These are phyloP conservation scores for Fonsecaea nubica DNA, from an alignment of 2,329 filamentous ascomycete genomes.

Conservation along the genomic window DNA sequence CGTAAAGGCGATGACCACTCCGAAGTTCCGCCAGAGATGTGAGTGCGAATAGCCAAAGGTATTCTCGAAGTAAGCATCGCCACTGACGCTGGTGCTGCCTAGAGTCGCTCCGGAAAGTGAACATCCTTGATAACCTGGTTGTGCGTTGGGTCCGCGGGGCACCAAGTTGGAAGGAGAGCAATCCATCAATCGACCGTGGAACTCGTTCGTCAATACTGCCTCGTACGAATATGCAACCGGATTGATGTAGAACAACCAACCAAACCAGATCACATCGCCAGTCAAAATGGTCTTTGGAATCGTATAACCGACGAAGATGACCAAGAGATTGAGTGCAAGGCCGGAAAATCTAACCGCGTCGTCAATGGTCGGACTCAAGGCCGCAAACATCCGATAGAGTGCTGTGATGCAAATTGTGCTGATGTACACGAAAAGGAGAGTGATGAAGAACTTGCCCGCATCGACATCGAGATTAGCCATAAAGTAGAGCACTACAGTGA, in stretches of 20 bases:
- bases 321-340: slow-evolving; percentile 66
- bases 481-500: slow-evolving; percentile 70
- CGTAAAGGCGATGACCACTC: slow-evolving; percentile 76
- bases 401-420: slow-evolving; percentile 68
- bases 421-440: slow-evolving; percentile 68
- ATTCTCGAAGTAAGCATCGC: slow-evolving; percentile 60
- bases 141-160: slow-evolving; percentile 63
- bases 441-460: slow-evolving; percentile 70
- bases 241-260: slow-evolving; percentile 65
- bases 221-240: slow-evolving; percentile 69
- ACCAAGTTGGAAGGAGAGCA: slow-evolving; percentile 67
- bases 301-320: slow-evolving; percentile 72
- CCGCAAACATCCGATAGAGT: slow-evolving; percentile 71
- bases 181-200: slow-evolving; percentile 61
- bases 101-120: slow-evolving; percentile 63
- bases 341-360: slow-evolving; percentile 70
- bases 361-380: slow-evolving; percentile 68
- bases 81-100: slow-evolving; percentile 59
- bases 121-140: slow-evolving; percentile 67
- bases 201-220: slow-evolving; percentile 71
- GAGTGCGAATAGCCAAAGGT: slow-evolving; percentile 60
- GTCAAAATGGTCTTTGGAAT: slow-evolving; percentile 69
- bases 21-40: slow-evolving; percentile 75
- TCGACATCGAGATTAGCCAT: slow-evolving; percentile 65
- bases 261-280: slow-evolving; percentile 68